phyloP scores from a whole-genome alignment of 1,284 basidiomycete species.

The Pseudozyma flocculosa region DNA sequence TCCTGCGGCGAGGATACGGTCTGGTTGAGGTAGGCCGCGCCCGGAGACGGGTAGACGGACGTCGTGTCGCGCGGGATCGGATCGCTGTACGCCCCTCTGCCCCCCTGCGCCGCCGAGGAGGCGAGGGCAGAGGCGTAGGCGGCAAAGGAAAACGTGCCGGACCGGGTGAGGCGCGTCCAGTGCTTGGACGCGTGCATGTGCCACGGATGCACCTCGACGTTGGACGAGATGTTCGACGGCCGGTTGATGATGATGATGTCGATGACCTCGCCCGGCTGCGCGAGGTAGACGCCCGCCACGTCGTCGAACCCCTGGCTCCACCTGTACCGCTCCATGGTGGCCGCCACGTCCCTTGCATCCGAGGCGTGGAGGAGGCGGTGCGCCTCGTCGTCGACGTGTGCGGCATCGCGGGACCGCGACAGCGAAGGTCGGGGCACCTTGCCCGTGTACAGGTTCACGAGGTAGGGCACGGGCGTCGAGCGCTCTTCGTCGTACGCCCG shows the following conservation, averaged over 20 bases:
- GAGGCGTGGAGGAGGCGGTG: too few relatives aligned
- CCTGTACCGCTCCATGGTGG: too few relatives aligned
- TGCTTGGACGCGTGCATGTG: conserved; percentile 41
- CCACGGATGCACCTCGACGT: conserved; percentile 40
- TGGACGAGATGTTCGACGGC: background rate
- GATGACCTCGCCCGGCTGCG: conserved; percentile 20
- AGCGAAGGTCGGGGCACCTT: background rate
- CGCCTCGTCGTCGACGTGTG: background rate
- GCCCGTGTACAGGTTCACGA: conserved; percentile 25
- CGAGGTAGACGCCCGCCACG: conserved; percentile 22
- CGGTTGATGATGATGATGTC: conserved; percentile 45
- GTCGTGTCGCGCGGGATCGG: conserved; percentile 42
- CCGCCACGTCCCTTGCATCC: too few relatives aligned
- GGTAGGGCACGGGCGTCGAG: conserved; percentile 12
- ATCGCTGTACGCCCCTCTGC: background rate
- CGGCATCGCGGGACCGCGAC: conserved; percentile 1
- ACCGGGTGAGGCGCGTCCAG: conserved; percentile 21
- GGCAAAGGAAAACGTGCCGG: conserved; percentile 28
- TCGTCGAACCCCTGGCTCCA: conserved; percentile 14
- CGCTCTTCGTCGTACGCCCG: conserved; percentile 10
- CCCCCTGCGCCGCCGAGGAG: too few relatives aligned
- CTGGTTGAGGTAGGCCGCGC: conserved; percentile 19
- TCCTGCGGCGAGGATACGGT: conserved; percentile 6
- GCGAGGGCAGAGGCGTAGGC: background rate
- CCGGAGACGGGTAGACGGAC: conserved; percentile 26